Evolutionary conservation across 23 red algal genomes (phyloP), one percentile per base, ranked within the genome.

Genomic region (Chondrus crispus): DNA sequence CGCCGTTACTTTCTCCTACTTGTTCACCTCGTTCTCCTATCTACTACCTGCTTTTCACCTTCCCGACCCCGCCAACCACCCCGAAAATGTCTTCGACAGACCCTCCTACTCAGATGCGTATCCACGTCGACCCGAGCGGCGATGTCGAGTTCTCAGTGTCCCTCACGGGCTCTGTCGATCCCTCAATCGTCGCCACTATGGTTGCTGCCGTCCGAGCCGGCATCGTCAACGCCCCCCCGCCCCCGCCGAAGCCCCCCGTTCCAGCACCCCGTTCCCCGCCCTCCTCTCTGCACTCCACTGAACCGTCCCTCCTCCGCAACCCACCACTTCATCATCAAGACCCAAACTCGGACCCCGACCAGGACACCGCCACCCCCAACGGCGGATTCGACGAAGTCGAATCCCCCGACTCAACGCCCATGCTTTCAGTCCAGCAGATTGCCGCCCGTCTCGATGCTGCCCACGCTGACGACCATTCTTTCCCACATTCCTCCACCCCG

Each of bases 91-190:
- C n/a, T n/a, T n/a, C n/a, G n/a, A n/a, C n/a, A n/a, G n/a, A n/a
- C 38, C n/a, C 13, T 37, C 38, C 37, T 40, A 38, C 32, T 38
- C 71, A 90, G 41, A 57, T 90, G 40, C 87, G 87, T 73, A 90
- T 90, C 52, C 64, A 90, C 46, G 73, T 90, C 60, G 62, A 49
- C 42, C 74, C 87, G 4, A 46, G 62, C 43, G 87, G 87, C n/a
- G 64, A 80, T 37, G 87, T 90, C 68, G 64, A 90, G 42, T 72
- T 90, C 41, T 69, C 87, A 40, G 87, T 90, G 49, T 78, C 87
- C 62, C 87, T 90, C 49, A 43, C 71, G 13, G 5, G 16, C 32
- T 1, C 87, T 4, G 48, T 78, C 52, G 87, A 90, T 52, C 87
- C 87, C 22, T 37, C 87, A 20, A 49, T 90, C 8, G 72, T 90